phyloP scores from a whole-genome alignment of 805 yeast genomes.

The Spathaspora boniae region DNA sequence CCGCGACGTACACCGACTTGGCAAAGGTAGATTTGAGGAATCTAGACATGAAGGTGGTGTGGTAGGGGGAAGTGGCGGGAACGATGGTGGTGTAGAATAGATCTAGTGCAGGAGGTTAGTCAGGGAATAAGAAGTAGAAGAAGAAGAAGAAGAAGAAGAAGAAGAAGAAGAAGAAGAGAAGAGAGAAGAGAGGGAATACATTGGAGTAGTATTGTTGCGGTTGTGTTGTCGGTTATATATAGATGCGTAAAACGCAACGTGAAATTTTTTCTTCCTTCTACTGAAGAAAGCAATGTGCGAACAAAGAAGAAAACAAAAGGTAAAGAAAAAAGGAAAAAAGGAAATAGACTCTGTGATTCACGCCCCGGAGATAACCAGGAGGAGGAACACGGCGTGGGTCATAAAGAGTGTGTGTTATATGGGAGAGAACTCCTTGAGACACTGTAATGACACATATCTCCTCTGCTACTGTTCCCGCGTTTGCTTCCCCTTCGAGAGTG shows the following conservation, averaged over 20 bases:
- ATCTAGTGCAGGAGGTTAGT: not conserved
- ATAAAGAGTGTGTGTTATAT: too few species aligned
- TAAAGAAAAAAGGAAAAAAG: not conserved
- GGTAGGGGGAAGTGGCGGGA: not conserved
- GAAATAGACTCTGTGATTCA: too few species aligned
- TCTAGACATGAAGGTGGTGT: conserved; percentile 13
- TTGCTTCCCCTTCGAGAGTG: too few species aligned
- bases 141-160: not conserved
- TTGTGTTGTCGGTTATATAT: not conserved
- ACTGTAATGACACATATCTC: too few species aligned
- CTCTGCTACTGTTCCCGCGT: too few species aligned
- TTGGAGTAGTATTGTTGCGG: not conserved
- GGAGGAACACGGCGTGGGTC: too few species aligned
- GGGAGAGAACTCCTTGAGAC: too few species aligned
- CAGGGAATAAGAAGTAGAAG: not conserved
- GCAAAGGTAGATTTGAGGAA: conserved; percentile 23
- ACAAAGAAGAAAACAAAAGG: not conserved
- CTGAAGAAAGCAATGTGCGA: not conserved
- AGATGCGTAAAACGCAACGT: not conserved
- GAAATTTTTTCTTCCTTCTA: not conserved
- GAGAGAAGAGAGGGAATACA: not conserved
- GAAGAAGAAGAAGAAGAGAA: not conserved
- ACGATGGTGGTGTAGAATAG: not conserved
- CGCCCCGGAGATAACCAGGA: too few species aligned
- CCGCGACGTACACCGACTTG: conserved; percentile 28